Percentiles rank a stretch among this genome's conserved stretches.
phyloP scores from a whole-genome alignment of 495 filamentous ascomycete genomes.

The Neurospora sp. region DNA sequence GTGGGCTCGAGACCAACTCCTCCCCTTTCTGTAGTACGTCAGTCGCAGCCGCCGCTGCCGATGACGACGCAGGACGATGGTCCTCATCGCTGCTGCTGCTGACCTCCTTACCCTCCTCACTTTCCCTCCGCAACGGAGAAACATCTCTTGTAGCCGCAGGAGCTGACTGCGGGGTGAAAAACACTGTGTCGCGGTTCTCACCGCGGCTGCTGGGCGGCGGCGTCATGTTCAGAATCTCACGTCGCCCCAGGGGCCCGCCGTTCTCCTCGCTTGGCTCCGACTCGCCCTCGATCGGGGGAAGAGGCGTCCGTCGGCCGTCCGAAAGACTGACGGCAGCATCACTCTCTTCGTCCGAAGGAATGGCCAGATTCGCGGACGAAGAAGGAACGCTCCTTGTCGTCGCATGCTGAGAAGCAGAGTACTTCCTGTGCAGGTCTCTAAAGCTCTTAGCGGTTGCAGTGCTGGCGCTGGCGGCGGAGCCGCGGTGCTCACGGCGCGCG shows the following conservation, averaged over 20 bases:
- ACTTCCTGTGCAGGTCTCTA: slow-evolving; percentile 42
- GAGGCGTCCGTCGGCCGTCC: slow-evolving; percentile 43
- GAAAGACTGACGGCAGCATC: slow-evolving; percentile 47
- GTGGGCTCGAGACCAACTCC: slow-evolving; percentile 27
- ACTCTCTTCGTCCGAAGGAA: slow-evolving; percentile 46
- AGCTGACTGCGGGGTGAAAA: slow-evolving; percentile 36
- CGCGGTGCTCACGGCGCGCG: slow-evolving; percentile 32
- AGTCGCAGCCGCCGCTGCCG: neutral
- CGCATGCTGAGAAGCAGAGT: slow-evolving; percentile 34
- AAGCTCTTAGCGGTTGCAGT: slow-evolving; percentile 48
- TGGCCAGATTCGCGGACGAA: slow-evolving; percentile 17
- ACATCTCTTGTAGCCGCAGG: slow-evolving; percentile 20
- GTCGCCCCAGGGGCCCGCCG: neutral
- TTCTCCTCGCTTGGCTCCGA: slow-evolving; percentile 8
- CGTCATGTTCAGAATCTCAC: slow-evolving; percentile 10
- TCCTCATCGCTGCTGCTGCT: neutral
- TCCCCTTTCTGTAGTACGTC: slow-evolving; percentile 10
- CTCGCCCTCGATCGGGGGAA: slow-evolving; percentile 42
- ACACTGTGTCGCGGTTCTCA: slow-evolving; percentile 25
- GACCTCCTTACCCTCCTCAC: slow-evolving; percentile 10
- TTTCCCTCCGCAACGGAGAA: slow-evolving; percentile 3
- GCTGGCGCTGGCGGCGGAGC: slow-evolving; percentile 43
- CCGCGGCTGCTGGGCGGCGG: slow-evolving; percentile 13
- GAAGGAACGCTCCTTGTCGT: slow-evolving; percentile 10
- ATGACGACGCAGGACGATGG: neutral